Evolutionary conservation across 1,284 basidiomycete species (phyloP), one percentile per base, ranked within the genome.

Genomic region (Ustilago lituana): DNA sequence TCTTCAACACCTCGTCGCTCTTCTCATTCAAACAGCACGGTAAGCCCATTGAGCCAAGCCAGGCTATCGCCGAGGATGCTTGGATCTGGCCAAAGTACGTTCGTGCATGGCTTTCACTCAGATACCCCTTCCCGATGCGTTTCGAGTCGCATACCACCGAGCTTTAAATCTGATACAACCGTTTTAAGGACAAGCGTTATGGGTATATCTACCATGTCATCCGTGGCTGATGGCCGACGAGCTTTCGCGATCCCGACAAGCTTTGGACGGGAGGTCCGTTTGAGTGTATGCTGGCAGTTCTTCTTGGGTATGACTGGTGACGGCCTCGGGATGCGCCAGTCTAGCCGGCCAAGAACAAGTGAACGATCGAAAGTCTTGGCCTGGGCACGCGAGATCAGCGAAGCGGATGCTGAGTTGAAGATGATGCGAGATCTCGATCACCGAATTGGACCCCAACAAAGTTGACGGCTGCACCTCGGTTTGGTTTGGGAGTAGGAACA

Each of bases 61-160:
- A 37, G 11, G 1, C 17, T 3, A 20, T 27, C 0, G 3, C 15
- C 1, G 32, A 55, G 9, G 48, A 47, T 7, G 20, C 27, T 3
- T 52, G 49, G 54, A 52, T 52, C 23, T 57, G 54, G 61, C 17
- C 27, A 2, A 39, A 36, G 7, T 57, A 52, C 19, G 54, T 57
- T 2, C 43, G 53, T 2, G 56, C 63, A 17, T 66, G 63, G 63
- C 44, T 66, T 7, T 51, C 48, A 20, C 17, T 41, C 8, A 27
- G 44, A 15, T 66, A 39, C 40, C 63, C 63, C 1, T 39, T 55
- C 5, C 17, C 24, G 2, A 60, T 60, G 63, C 56, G 56, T 0
- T 66, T 66, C 27, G 63, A 60, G 33, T 15, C 29, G 14, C 31
- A n/a, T 8, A 51, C 45, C 3, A 33, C 3, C 31, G 37, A 59